Evolutionary conservation across 441 rosid species (phyloP).

Genomic region (Eruca vesicaria): DNA sequence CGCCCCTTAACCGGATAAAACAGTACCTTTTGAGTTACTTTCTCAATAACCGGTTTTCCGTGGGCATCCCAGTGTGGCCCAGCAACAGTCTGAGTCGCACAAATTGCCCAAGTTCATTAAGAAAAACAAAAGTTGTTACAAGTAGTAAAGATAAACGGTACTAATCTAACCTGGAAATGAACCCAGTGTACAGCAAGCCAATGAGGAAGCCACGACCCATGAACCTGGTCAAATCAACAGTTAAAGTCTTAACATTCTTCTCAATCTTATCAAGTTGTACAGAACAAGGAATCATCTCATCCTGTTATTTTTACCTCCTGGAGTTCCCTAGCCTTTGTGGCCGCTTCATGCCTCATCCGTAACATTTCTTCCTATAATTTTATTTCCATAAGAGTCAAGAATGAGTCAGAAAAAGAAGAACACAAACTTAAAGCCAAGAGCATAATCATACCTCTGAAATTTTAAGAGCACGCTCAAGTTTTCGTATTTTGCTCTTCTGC

Average conservation of each 20-base stretch:
- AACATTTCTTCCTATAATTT: slow-evolving; percentile 69
- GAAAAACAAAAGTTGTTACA: neutral
- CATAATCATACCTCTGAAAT: slow-evolving; percentile 70
- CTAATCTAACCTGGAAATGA: slow-evolving; percentile 54
- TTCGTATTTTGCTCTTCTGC: slow-evolving; percentile 69
- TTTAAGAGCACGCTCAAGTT: slow-evolving; percentile 90
- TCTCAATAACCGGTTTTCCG: slow-evolving; percentile 77
- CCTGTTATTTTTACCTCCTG: slow-evolving; percentile 47
- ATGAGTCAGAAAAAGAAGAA: neutral
- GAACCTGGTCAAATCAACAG: slow-evolving; percentile 53
- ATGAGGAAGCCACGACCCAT: slow-evolving; percentile 93
- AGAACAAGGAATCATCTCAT: neutral
- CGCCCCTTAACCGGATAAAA: neutral
- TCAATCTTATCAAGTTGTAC: neutral
- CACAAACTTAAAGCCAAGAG: neutral
- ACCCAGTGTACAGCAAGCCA: slow-evolving; percentile 71
- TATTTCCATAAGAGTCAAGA: neutral
- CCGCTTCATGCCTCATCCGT: slow-evolving; percentile 74
- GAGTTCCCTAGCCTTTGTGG: slow-evolving; percentile 66
- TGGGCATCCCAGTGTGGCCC: slow-evolving; percentile 68
- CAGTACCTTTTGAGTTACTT: slow-evolving; percentile 66
- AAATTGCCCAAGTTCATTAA: slow-evolving; percentile 5
- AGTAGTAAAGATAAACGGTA: neutral
- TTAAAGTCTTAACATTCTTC: neutral
- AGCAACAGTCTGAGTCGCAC: slow-evolving; percentile 42